phyloP scores from a whole-genome alignment of 2,329 filamentous ascomycete genomes.

The Cladosporium sp. region DNA sequence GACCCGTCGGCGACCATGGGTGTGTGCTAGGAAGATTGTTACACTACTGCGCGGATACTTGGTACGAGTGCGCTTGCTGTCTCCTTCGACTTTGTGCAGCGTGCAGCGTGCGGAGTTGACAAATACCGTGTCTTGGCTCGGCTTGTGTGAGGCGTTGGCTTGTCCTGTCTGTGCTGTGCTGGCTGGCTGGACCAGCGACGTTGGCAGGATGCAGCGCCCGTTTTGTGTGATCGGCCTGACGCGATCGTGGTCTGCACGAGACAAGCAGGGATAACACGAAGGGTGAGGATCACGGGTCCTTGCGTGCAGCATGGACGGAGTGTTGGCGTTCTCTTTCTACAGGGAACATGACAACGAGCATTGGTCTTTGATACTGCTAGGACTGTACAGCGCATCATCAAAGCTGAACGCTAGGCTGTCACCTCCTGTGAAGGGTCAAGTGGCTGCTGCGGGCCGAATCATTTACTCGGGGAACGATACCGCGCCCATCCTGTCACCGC shows the following conservation, averaged over 20 bases:
- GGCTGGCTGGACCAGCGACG: background rate
- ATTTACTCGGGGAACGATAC: background rate
- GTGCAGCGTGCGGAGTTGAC: slow-evolving; percentile 2
- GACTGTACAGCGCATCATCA: no score
- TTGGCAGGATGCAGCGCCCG: background rate
- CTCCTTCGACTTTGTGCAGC: background rate
- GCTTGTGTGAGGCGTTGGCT: background rate
- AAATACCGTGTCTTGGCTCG: slow-evolving; percentile 1
- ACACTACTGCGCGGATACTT: background rate
- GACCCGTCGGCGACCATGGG: background rate
- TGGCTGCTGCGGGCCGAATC: slow-evolving; percentile 1
- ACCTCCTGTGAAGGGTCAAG: background rate
- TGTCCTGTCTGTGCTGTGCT: background rate
- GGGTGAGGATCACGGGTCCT: background rate
- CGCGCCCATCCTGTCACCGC: background rate
- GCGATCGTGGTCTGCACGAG: slow-evolving; percentile 12
- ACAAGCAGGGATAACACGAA: slow-evolving; percentile 9
- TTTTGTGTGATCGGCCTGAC: slow-evolving; percentile 8
- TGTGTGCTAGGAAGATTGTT: background rate
- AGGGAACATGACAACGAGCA: background rate
- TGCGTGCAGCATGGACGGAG: background rate
- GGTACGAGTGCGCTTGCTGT: background rate
- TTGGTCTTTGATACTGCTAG: background rate
- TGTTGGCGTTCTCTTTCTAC: background rate
- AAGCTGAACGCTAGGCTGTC: background rate